A percentile compares a stretch with the other conserved stretches of the same genome.
Conservation (phyloP, 768 basidiomycete species). For the Pluteus cervinus region DNA sequence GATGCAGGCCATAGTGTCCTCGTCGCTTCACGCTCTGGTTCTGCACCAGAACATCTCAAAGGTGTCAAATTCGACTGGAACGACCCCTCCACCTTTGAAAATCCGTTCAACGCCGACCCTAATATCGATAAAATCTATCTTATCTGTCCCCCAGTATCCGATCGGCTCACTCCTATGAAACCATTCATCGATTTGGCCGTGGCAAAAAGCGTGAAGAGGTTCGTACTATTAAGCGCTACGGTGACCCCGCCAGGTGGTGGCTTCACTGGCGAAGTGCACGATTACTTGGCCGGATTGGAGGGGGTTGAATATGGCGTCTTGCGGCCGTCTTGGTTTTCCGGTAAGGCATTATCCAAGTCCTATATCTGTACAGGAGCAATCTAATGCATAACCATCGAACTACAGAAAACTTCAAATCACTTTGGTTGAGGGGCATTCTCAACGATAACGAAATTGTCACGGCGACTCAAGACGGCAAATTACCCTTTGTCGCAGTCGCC, state of each 20-base stretch:
- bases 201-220: conserved; percentile 20
- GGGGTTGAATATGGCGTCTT: conserved; percentile 19
- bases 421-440: too few relatives aligned
- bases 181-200: conserved; percentile 25
- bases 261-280: conserved; percentile 13
- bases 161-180: conserved; percentile 16
- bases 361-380: conserved; percentile 1
- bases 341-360: conserved; percentile 18
- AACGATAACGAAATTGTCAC: conserved; percentile 13
- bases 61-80: conserved; percentile 27
- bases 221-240: conserved; percentile 20
- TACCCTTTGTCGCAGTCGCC: conserved; percentile 18
- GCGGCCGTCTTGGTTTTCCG: conserved; percentile 21
- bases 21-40: conserved; percentile 18
- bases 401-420: too few relatives aligned
- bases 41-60: conserved; percentile 19
- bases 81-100: too few relatives aligned
- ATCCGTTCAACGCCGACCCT: too few relatives aligned
- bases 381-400: too few relatives aligned
- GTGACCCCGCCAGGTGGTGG: conserved; percentile 9
- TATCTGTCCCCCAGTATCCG: too few relatives aligned
- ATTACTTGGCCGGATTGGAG: conserved; percentile 13
- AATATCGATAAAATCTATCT: too few relatives aligned
- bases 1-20: conserved; percentile 15
- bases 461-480: conserved; percentile 12